These are phyloP conservation scores for Blastomyces parvus DNA, from an alignment of 2,329 filamentous ascomycete genomes.

Conservation along the genomic window DNA sequence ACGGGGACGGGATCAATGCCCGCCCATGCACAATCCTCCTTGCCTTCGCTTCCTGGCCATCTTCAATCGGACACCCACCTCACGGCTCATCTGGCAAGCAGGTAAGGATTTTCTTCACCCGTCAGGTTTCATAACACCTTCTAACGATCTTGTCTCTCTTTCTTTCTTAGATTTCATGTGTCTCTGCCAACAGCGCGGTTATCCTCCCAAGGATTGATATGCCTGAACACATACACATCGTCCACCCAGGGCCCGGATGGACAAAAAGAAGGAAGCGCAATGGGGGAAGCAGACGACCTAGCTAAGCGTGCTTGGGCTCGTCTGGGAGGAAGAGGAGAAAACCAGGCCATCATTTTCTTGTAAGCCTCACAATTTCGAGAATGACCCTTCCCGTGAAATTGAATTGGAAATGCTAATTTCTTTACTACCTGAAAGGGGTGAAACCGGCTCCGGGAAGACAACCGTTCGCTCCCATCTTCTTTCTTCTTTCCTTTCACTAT, in stretches of 20 bases:
- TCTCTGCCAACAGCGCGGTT: slow-evolving; percentile 77
- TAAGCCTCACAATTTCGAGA: slow-evolving; percentile 41
- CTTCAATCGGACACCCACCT: slow-evolving; percentile 44
- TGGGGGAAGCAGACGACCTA: slow-evolving; percentile 85
- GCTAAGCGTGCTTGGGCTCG: slow-evolving; percentile 77
- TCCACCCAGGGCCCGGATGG: slow-evolving; percentile 84
- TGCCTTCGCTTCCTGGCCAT: slow-evolving; percentile 75
- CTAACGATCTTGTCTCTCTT: slow-evolving; percentile 25
- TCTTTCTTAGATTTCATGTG: slow-evolving; percentile 77
- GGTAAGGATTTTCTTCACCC: slow-evolving; percentile 24
- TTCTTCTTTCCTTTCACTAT: slow-evolving; percentile 75
- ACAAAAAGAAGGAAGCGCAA: slow-evolving; percentile 79
- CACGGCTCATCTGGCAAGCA: slow-evolving; percentile 43
- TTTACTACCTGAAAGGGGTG: slow-evolving; percentile 56
- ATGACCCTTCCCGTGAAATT: neutral
- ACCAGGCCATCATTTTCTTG: slow-evolving; percentile 88
- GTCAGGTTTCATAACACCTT: neutral
- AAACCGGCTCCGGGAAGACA: slow-evolving; percentile 93
- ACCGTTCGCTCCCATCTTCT: slow-evolving; percentile 85
- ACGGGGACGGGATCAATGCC: slow-evolving; percentile 39
- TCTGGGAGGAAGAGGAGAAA: slow-evolving; percentile 79
- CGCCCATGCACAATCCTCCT: slow-evolving; percentile 68
- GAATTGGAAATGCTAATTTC: slow-evolving; percentile 19
- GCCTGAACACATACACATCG: slow-evolving; percentile 88
- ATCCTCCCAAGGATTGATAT: slow-evolving; percentile 83